Percentiles rank a stretch among this genome's conserved stretches.
Conservation (phyloP, 805 yeast species). For the Saturnispora saitoi region DNA sequence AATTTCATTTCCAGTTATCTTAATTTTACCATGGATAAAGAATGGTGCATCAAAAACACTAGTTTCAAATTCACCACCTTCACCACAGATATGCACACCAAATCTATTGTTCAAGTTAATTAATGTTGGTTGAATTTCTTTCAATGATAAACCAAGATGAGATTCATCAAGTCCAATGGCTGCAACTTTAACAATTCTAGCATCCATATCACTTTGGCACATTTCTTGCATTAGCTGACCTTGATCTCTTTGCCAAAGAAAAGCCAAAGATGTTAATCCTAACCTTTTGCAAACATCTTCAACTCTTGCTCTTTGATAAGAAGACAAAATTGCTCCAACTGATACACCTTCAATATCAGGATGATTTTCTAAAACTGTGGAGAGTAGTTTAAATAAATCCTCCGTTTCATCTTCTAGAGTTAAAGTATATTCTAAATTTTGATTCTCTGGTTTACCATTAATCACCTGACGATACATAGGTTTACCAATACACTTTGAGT, state of each 20-base stretch:
- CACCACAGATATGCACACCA: conserved; percentile 94
- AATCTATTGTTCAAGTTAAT: conserved; percentile 48
- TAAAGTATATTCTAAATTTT: conserved; percentile 56
- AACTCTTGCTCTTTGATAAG: conserved; percentile 91
- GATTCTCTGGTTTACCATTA: conserved; percentile 53
- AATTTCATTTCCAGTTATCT: conserved; percentile 32
- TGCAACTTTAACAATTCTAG: conserved; percentile 85
- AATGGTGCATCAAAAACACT: conserved; percentile 86
- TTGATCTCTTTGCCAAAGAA: conserved; percentile 88
- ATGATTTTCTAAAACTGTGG: conserved; percentile 38
- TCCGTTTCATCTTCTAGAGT: conserved; percentile 82
- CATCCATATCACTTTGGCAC: conserved; percentile 60
- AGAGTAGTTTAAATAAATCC: conserved; percentile 54
- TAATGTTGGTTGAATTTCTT: conserved; percentile 52
- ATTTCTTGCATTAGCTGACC: conserved; percentile 73
- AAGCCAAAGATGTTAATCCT: conserved; percentile 62
- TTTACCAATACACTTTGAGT: conserved; percentile 62
- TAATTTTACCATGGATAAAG: conserved; percentile 47
- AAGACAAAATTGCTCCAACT: conserved; percentile 92
- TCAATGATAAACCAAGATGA: conserved; percentile 64
- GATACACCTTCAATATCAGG: conserved; percentile 81
- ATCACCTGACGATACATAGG: conserved; percentile 73
- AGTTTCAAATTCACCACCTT: conserved; percentile 97
- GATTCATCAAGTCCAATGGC: conserved; percentile 67
- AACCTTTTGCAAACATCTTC: conserved; percentile 80